phyloP scores from a whole-genome alignment of 169 alveolate species.

The Cystoisospora suis region DNA sequence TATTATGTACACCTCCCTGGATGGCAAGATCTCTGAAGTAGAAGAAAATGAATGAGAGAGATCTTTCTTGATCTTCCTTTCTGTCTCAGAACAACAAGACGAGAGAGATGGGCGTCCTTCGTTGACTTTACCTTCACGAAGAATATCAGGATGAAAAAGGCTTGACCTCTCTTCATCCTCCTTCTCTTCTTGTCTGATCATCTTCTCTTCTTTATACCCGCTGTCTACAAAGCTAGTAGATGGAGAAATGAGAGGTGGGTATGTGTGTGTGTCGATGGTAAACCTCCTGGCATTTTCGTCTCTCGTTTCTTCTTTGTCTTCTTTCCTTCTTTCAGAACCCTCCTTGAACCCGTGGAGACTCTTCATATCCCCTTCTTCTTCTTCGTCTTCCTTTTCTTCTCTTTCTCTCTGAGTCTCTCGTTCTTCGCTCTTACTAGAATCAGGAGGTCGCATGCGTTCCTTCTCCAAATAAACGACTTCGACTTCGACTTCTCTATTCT shows the following conservation, averaged over 20 bases:
- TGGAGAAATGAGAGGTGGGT: no score
- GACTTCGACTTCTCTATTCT: background rate
- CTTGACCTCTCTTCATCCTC: background rate
- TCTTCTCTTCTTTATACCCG: background rate
- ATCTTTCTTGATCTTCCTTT: no score
- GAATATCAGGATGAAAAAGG: background rate
- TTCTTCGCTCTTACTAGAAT: background rate
- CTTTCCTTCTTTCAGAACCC: no score
- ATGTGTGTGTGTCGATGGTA: background rate
- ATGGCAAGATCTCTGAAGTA: no score
- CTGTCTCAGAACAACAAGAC: no score
- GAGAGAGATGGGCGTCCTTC: background rate
- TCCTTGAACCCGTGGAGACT: no score
- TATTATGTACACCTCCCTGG: background rate
- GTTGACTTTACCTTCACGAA: background rate
- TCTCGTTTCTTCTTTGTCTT: background rate
- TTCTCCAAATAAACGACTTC: background rate
- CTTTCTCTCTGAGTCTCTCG: background rate
- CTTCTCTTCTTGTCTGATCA: background rate
- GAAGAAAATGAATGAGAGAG: no score
- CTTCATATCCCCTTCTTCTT: background rate
- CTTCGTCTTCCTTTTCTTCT: background rate
- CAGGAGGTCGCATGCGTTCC: background rate
- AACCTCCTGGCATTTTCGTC: background rate
- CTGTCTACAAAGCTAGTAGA: background rate